Evolutionary conservation across 352 stramenopile genomes (phyloP).

Genomic region (Phytopythium chamaehyphon): DNA sequence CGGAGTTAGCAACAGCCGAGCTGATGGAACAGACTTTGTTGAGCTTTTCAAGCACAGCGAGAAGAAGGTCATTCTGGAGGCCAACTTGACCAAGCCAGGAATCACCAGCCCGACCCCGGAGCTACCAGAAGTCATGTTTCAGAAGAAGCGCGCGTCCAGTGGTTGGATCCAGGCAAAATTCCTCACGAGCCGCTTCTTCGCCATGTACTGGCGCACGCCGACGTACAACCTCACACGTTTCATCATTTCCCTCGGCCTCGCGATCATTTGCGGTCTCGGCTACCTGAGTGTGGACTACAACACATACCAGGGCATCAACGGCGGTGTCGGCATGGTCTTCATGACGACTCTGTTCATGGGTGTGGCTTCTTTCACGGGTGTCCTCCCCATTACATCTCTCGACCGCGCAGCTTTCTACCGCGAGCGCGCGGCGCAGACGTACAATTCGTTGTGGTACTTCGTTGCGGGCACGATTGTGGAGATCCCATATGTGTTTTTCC

Average conservation of each 20-base stretch:
- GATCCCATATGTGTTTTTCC: constrained; percentile 45
- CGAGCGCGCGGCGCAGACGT: constrained; percentile 83
- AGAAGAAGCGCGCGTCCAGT: constrained; percentile 18
- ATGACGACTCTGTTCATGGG: constrained; percentile 64
- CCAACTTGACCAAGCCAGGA: constrained; percentile 13
- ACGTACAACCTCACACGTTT: constrained; percentile 64
- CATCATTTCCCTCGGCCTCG: constrained; percentile 45
- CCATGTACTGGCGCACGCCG: constrained; percentile 31
- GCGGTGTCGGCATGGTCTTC: constrained; percentile 69
- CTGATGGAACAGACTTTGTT: constrained; percentile 26
- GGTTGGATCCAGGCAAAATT: constrained; percentile 14
- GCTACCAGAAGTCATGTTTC: constrained; percentile 19
- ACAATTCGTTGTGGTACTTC: constrained; percentile 61
- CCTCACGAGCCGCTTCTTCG: constrained; percentile 16
- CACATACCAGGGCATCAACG: constrained; percentile 23
- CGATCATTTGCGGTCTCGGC: constrained; percentile 56
- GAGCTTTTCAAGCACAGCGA: constrained; percentile 25
- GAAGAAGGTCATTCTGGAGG: constrained; percentile 9
- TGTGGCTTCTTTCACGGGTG: constrained; percentile 60
- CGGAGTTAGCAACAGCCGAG: constrained; percentile 13
- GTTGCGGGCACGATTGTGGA: constrained; percentile 72
- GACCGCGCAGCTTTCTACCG: constrained; percentile 87
- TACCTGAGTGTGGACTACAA: constrained; percentile 27
- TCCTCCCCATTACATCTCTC: constrained; percentile 60
- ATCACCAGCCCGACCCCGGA: constrained; percentile 12